phyloP scores from a whole-genome alignment of 495 filamentous ascomycete species.

The Aspergillus nanangensis region DNA sequence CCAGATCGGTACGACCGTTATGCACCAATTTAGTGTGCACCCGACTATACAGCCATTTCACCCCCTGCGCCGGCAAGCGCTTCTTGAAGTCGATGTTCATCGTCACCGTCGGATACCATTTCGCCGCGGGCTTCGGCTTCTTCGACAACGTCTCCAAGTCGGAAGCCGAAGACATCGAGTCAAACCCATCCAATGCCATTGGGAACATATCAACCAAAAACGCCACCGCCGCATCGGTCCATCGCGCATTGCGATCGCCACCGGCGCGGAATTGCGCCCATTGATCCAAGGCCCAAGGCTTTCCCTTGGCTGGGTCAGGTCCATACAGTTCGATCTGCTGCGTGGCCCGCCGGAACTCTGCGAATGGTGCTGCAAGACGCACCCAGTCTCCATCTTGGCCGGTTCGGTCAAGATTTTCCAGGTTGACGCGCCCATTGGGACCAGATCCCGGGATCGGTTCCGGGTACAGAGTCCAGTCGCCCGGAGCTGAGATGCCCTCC shows the following conservation, averaged over 20 bases:
- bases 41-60: constrained; percentile 62
- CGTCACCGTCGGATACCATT: constrained; percentile 78
- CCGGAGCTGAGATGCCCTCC: constrained; percentile 50
- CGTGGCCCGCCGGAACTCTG: constrained; percentile 49
- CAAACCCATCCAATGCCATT: constrained; percentile 47
- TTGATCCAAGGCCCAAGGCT: constrained; percentile 54
- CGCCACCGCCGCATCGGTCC: constrained; percentile 51
- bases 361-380: constrained; percentile 32
- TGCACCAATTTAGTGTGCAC: constrained; percentile 52
- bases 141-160: constrained; percentile 10
- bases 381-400: constrained; percentile 27
- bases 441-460: constrained; percentile 33
- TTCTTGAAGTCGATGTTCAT: constrained; percentile 67
- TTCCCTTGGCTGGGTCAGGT: constrained; percentile 32
- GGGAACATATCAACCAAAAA: constrained; percentile 64
- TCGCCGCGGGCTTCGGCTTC: constrained; percentile 25
- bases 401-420: constrained; percentile 32
- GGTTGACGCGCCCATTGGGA: constrained; percentile 18
- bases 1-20: constrained; percentile 62
- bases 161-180: constrained; percentile 23
- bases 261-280: constrained; percentile 55
- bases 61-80: constrained; percentile 50
- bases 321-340: constrained; percentile 51
- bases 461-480: constrained; percentile 46
- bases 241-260: constrained; percentile 39